Base-by-base conservation (phyloP, 495 filamentous ascomycete species). In the Penicillium fimorum region DNA sequence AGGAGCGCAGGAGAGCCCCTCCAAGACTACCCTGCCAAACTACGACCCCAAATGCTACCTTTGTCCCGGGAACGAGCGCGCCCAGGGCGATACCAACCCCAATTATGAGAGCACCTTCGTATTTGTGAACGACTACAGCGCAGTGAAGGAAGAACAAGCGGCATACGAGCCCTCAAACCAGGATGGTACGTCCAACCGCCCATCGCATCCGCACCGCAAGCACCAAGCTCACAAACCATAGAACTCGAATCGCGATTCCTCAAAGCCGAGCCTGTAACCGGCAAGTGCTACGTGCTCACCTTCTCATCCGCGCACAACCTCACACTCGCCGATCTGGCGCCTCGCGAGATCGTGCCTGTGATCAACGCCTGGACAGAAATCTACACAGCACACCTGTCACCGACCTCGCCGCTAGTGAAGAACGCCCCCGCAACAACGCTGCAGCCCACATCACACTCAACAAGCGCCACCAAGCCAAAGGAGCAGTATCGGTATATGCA, bases 41-140 rank as follows among this genome's bases (percentile, higher is more conserved):
- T 89, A 96, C 62, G 94, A 98, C 65, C 85, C 87, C 30, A 80
- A 84, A 72, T 99, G 94, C 74, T 99, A 96, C 66, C 83, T 99
- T n/a, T 99, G 94, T 68, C 94, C 94, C 1, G 86, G 92, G 33
- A 99, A 99, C 67, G 79, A 86, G 61, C 86, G 94, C n/a, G 94
- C 93, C 2, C 85, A 91, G 65, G 95, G 94, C 54, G 90, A 96
- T 64, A 68, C 69, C 57, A 99, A 97, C 67, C 95, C 94, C 0
- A 76, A 88, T 27, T 99, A 97, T 67, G 76, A 87, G 33, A 84
- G 78, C 54, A 96, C 92, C 0, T 97, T 96, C 61, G 87, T 93
- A 11, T 99, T 99, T 59, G 89, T 97, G 43, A 99, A 99, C 64
- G 94, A 99, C 71, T 99, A 94, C 69, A 93, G 90, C 62, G 94